Conservation (phyloP, 75 land plant species). For the Pinus taeda region DNA sequence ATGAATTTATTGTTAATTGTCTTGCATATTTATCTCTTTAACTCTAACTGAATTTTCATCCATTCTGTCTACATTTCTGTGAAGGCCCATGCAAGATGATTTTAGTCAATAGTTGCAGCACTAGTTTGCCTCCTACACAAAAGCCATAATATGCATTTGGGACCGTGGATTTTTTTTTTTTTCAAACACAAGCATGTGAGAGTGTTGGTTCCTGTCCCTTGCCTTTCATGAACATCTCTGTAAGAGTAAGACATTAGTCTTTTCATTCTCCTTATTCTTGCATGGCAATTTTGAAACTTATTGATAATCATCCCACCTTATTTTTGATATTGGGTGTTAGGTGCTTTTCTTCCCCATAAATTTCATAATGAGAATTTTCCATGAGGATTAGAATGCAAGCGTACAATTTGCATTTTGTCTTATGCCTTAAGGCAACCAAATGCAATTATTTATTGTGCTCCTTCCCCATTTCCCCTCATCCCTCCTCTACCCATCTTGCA, state of each 20-base stretch:
- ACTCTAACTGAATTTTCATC: background rate
- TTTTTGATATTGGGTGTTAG: background rate
- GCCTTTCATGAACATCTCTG: background rate
- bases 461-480: background rate
- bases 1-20: slow-evolving; percentile 2
- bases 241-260: background rate
- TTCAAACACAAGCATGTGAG: background rate
- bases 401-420: background rate
- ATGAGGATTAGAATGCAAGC: background rate
- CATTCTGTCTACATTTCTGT: background rate
- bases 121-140: background rate
- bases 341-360: background rate
- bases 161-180: background rate
- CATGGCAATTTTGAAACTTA: background rate
- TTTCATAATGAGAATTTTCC: background rate
- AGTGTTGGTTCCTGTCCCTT: background rate
- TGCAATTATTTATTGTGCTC: background rate
- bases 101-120: background rate
- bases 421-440: background rate
- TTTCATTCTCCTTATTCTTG: slow-evolving; percentile 1
- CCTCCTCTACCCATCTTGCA: background rate
- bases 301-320: background rate
- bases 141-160: background rate
- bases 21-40: background rate
- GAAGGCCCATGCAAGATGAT: background rate